Base-by-base conservation (phyloP, 768 basidiomycete genomes). In the Suillus hirtellus region DNA sequence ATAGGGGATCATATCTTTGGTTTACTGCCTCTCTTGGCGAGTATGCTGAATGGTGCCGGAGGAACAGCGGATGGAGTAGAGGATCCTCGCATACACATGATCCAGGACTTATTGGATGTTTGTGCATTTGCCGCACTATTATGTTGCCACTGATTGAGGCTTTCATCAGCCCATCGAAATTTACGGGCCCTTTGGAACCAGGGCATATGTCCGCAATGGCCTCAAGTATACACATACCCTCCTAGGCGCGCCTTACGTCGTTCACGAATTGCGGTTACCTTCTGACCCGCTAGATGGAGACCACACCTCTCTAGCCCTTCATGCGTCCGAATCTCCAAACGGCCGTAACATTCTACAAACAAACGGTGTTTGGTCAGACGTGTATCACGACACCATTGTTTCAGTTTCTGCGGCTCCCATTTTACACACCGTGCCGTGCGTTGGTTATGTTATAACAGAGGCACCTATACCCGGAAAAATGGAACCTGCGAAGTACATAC, bases 1-100 rank as follows among this genome's bases (percentile, higher is more conserved):
- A 35, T 69, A 93, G 92, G 92, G 3, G 90, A 93, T 74, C 91
- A 94, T 72, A 89, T 93, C 31, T 90, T 91, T 71, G 93, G 92
- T 9, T 70, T 93, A 9, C 68, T 87, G 24, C 89, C 89, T 6
- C 73, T 93, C 42, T 80, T 93, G 67, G 86, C 89, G 12, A 84
- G 84, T 60, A 78, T 86, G 50, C 72, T 90, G 63, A 92, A 93
- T 63, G 93, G 93, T 43, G 83, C 89, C 27, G 92, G 92, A 19
- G 90, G 90, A 14, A 80, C 77, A 62, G 73, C 80, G 44, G 85
- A 86, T 21, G 85, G 80, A 12, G 71, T 69, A 4, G 87, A 87
- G 3, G 92, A 93, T 72, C 81, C 85, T 35, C 83, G 92, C 60
- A 60, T 71, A 15, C 74, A 76, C 21, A 66, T 81, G 42, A n/a